Evolutionary conservation across 148 eudicot species (phyloP).

Genomic region (Vaccinium macrocarpon): DNA sequence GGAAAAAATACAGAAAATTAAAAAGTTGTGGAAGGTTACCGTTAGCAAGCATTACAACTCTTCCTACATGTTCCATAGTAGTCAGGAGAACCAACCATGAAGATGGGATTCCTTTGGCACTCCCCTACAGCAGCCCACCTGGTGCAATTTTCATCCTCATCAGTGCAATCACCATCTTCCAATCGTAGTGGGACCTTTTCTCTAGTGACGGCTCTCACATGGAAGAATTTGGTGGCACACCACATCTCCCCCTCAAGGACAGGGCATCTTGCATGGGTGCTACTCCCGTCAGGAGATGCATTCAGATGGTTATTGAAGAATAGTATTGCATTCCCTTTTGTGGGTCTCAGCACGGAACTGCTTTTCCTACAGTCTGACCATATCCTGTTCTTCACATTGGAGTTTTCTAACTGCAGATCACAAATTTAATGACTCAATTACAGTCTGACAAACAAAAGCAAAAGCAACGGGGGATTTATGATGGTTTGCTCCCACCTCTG

Average conservation of each 20-base stretch:
- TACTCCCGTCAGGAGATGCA: constrained; percentile 62
- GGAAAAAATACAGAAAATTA: neutral
- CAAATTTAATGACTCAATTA: constrained; percentile 8
- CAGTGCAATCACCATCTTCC: constrained; percentile 55
- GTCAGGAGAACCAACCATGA: constrained; percentile 94
- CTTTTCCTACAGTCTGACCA: constrained; percentile 45
- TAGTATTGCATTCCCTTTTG: constrained; percentile 74
- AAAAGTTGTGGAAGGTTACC: neutral
- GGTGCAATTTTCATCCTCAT: constrained; percentile 84
- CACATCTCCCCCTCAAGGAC: constrained; percentile 72
- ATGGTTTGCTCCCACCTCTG: constrained; percentile 48
- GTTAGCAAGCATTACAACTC: constrained; percentile 81
- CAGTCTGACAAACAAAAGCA: neutral
- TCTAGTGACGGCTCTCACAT: constrained; percentile 34
- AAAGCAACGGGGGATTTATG: neutral
- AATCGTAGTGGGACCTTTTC: constrained; percentile 14
- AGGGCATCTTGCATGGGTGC: constrained; percentile 68
- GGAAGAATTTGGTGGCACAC: constrained; percentile 66
- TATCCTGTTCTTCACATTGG: constrained; percentile 37
- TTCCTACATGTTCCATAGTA: constrained; percentile 92
- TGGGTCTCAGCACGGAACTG: constrained; percentile 46
- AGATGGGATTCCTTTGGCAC: constrained; percentile 72
- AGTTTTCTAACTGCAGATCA: constrained; percentile 35
- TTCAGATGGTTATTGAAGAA: constrained; percentile 74
- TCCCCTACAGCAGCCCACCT: constrained; percentile 87